These are phyloP conservation scores for Corylus heterophylla DNA, from an alignment of 306 rosid species.

Conservation along the genomic window DNA sequence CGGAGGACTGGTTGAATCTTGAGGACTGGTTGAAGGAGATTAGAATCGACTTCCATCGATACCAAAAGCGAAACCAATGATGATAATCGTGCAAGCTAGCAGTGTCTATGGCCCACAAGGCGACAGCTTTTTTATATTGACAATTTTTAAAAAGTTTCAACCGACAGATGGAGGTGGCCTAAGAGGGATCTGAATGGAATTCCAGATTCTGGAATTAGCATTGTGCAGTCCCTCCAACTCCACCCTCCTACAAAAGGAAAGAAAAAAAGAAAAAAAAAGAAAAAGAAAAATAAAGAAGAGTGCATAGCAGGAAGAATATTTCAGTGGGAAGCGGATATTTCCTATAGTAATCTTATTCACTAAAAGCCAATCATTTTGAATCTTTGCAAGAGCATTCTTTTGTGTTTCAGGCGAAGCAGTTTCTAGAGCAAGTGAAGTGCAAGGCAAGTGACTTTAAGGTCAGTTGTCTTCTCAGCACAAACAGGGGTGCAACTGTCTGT, in stretches of 20 bases:
- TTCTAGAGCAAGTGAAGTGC: conserved; percentile 56
- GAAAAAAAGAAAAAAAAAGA: background rate
- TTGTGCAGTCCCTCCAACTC: background rate
- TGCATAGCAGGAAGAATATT: background rate
- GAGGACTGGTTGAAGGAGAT: too few species aligned
- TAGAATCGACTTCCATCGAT: too few species aligned
- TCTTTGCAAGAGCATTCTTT: conserved; percentile 1
- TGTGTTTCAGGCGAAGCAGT: conserved; percentile 55
- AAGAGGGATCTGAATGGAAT: too few species aligned
- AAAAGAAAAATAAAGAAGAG: background rate
- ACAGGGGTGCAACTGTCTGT: too few species aligned
- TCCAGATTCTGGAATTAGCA: background rate
- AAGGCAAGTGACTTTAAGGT: conserved; percentile 65
- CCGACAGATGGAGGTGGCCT: too few species aligned
- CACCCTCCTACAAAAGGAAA: background rate
- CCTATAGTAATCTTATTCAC: background rate
- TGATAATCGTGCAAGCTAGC: too few species aligned
- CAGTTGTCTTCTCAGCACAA: conserved; percentile 31
- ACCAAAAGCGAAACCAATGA: too few species aligned
- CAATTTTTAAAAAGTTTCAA: too few species aligned
- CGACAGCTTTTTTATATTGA: too few species aligned
- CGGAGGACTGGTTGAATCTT: too few species aligned
- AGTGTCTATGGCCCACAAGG: too few species aligned
- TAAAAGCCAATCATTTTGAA: background rate
- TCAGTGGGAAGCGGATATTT: background rate